A percentile compares a stretch with the other conserved stretches of the same genome.
Conservation (phyloP, 306 rosid species). For the Dicorynia guianensis region DNA sequence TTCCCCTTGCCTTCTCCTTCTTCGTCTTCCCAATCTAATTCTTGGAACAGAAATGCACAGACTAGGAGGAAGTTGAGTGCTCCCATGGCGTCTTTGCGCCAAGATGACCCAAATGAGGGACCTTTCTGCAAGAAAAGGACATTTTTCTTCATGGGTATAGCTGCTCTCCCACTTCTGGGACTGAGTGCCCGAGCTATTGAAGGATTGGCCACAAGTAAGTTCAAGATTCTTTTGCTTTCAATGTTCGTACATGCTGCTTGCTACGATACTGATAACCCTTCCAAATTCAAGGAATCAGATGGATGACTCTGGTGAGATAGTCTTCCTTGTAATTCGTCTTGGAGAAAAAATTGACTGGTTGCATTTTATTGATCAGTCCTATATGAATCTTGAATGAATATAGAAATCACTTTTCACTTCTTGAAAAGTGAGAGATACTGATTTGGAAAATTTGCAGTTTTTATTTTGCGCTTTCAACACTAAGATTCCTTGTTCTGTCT, state of each 20-base stretch:
- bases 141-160: constrained; percentile 63
- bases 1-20: constrained; percentile 49
- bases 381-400: not conserved
- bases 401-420: not conserved
- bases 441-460: not conserved
- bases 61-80: constrained; percentile 40
- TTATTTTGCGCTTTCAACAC: not conserved
- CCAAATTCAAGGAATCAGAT: not conserved
- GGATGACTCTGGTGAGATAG: constrained; percentile 23
- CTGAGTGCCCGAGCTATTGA: constrained; percentile 69
- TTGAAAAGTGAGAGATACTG: not conserved
- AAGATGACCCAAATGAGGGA: constrained; percentile 38
- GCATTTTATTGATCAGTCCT: not conserved
- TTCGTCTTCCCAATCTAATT: constrained; percentile 28
- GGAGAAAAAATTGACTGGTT: not conserved
- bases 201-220: constrained; percentile 51
- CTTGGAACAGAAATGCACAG: constrained; percentile 46
- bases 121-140: constrained; percentile 58
- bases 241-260: not conserved
- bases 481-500: too few species aligned
- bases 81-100: constrained; percentile 46
- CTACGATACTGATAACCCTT: not conserved
- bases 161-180: constrained; percentile 71
- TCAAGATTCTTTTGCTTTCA: constrained; percentile 6
- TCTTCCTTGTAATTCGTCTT: not conserved